phyloP scores from a whole-genome alignment of 768 basidiomycete species.

The Mycena sanguinolenta region DNA sequence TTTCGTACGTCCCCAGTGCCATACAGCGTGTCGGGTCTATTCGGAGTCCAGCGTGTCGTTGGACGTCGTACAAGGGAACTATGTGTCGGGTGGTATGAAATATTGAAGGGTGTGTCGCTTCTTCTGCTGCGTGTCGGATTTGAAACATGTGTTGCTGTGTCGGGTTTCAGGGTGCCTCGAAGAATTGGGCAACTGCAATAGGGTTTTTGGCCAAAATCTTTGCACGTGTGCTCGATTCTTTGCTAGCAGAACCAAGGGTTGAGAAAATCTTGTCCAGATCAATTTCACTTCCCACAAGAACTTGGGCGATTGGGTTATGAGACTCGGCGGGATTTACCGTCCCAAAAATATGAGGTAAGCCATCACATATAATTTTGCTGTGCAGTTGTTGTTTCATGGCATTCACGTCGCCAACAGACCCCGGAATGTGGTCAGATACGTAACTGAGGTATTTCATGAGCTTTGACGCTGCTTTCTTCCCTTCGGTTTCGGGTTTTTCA shows the following conservation, averaged over 20 bases:
- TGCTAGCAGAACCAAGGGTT: neutral
- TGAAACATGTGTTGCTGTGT: too few relatives aligned
- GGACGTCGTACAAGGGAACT: too few relatives aligned
- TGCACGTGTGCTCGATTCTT: conserved; percentile 8
- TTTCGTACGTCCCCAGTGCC: too few relatives aligned
- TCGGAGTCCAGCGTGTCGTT: too few relatives aligned
- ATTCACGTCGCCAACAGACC: conserved; percentile 33
- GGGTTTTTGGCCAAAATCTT: conserved; percentile 12
- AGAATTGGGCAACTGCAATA: conserved; percentile 42
- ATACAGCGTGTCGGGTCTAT: too few relatives aligned
- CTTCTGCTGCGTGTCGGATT: too few relatives aligned
- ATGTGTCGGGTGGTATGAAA: too few relatives aligned
- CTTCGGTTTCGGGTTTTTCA: conserved; percentile 34
- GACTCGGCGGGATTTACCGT: conserved; percentile 39
- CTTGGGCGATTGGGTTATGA: conserved; percentile 38
- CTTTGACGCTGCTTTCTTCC: conserved; percentile 30
- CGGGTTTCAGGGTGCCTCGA: too few relatives aligned
- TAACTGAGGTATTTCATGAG: conserved; percentile 34
- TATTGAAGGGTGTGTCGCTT: too few relatives aligned
- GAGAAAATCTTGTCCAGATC: conserved; percentile 38
- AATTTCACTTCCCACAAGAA: conserved; percentile 37
- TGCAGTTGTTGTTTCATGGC: conserved; percentile 36
- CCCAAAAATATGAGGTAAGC: conserved; percentile 35
- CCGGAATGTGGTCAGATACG: conserved; percentile 38
- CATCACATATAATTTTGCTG: conserved; percentile 26